Conservation (phyloP, 345 rosid species). For the Euphorbia lathyris region DNA sequence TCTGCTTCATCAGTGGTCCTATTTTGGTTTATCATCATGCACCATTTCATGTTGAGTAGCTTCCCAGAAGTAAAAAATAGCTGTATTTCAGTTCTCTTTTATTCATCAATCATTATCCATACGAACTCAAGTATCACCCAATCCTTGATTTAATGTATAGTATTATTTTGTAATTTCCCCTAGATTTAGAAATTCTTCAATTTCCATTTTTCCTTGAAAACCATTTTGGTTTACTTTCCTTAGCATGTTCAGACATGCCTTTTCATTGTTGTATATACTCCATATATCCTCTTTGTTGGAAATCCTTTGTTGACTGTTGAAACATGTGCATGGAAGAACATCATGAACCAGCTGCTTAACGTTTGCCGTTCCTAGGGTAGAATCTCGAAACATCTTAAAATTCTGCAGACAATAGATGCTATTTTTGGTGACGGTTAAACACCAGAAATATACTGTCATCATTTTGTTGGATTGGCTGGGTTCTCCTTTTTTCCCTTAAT, state of each 20-base stretch:
- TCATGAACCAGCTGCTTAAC: not conserved
- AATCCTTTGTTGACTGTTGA: constrained; percentile 4
- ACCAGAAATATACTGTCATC: constrained; percentile 1
- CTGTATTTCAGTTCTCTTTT: not conserved
- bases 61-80: not conserved
- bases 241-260: not conserved
- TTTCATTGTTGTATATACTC: not conserved
- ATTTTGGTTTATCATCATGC: constrained; percentile 7
- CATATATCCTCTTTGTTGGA: not conserved
- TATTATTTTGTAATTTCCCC: not conserved
- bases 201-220: constrained; percentile 1
- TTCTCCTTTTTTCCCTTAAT: not conserved
- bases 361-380: not conserved
- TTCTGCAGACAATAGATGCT: not conserved
- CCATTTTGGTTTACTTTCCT: not conserved
- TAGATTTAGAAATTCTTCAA: not conserved
- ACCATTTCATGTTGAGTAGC: not conserved
- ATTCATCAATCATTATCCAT: not conserved
- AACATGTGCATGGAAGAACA: not conserved
- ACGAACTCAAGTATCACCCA: not conserved
- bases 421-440: not conserved
- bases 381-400: not conserved
- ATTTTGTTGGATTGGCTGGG: not conserved
- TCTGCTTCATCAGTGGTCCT: constrained; percentile 15
- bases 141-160: not conserved